These are phyloP conservation scores for Nakaseomyces delphensis DNA, from an alignment of 1,139 yeast genomes.

Conservation along the genomic window DNA sequence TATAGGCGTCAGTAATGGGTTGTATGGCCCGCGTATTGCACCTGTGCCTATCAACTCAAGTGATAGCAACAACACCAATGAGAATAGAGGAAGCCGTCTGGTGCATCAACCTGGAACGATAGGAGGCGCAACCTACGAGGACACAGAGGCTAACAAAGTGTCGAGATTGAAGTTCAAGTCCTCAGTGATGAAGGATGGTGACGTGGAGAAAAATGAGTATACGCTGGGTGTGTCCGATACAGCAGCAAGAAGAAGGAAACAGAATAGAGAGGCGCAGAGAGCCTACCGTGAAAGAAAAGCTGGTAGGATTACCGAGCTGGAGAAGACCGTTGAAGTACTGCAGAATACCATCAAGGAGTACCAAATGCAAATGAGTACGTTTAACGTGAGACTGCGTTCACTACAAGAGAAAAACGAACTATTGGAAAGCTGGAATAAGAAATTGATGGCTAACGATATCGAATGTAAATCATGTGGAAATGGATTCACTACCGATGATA, in stretches of 20 bases:
- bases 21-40: neutral
- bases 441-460: neutral
- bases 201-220: slow-evolving; percentile 4
- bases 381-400: neutral
- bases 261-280: slow-evolving; percentile 90
- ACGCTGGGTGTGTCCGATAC: slow-evolving; percentile 36
- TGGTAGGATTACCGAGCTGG: slow-evolving; percentile 43
- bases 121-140: too few relatives aligned
- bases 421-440: slow-evolving; percentile 4
- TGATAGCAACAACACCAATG: neutral
- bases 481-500: neutral
- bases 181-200: slow-evolving; percentile 6
- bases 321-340: slow-evolving; percentile 54
- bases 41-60: neutral
- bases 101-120: too few relatives aligned
- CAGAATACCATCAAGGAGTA: slow-evolving; percentile 60
- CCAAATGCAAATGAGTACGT: slow-evolving; percentile 38
- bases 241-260: slow-evolving; percentile 76
- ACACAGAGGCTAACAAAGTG: slow-evolving; percentile 6
- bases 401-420: slow-evolving; percentile 1
- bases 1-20: neutral
- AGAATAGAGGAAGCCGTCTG: too few relatives aligned
- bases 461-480: neutral
- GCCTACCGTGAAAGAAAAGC: slow-evolving; percentile 50
- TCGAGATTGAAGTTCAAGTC: slow-evolving; percentile 7